Evolutionary conservation across 331 rosid genomes (phyloP).

Genomic region (Phaseolus coccineus): DNA sequence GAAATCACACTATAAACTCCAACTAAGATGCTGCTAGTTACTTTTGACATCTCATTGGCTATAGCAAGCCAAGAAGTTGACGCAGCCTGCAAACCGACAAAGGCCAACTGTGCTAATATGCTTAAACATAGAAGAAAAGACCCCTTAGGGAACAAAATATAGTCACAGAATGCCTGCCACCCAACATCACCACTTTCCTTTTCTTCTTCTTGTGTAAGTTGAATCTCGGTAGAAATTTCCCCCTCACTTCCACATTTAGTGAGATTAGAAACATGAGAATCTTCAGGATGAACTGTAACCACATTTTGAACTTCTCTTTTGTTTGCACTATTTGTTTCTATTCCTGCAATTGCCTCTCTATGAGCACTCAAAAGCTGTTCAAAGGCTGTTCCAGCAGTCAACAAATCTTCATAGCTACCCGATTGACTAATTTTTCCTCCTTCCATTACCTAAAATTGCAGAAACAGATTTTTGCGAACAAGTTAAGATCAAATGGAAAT

Average conservation of each 20-base stretch:
- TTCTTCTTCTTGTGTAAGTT: constrained; percentile 69
- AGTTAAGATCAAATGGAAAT: not conserved
- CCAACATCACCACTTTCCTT: constrained; percentile 67
- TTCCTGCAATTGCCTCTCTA: constrained; percentile 51
- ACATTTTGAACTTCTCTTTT: constrained; percentile 34
- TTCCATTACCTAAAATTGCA: constrained; percentile 60
- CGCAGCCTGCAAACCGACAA: constrained; percentile 53
- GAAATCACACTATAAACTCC: constrained; percentile 62
- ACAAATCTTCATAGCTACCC: constrained; percentile 64
- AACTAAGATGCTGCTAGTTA: constrained; percentile 49
- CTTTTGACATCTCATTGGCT: constrained; percentile 57
- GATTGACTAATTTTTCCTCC: constrained; percentile 60
- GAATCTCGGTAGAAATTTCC: constrained; percentile 38
- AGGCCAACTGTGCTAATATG: constrained; percentile 40
- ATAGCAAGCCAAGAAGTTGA: constrained; percentile 73
- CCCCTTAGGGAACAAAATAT: constrained; percentile 59
- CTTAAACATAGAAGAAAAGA: constrained; percentile 45
- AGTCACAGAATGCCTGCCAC: constrained; percentile 67
- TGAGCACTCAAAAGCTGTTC: constrained; percentile 74
- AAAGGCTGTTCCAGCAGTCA: constrained; percentile 66
- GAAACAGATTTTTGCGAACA: not conserved
- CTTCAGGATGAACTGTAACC: constrained; percentile 37
- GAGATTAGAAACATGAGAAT: constrained; percentile 26
- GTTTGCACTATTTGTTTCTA: constrained; percentile 15
- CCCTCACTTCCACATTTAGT: constrained; percentile 34